Evolutionary conservation across 768 basidiomycete species (phyloP).

Genomic region (Daedaleopsis sinensis): DNA sequence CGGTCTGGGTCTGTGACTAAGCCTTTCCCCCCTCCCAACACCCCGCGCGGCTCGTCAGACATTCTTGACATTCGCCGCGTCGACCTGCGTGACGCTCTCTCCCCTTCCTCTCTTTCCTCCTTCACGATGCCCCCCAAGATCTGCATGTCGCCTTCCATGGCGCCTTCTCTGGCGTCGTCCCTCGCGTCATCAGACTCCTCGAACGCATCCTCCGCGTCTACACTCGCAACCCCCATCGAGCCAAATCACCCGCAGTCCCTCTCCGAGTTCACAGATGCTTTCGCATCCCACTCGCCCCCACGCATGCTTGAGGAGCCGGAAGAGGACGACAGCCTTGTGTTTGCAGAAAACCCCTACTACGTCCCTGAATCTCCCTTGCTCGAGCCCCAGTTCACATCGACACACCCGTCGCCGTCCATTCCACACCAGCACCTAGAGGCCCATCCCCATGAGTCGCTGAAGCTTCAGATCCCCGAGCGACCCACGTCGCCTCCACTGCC

Average conservation of each 20-base stretch:
- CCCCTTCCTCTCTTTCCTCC: slow-evolving; percentile 16
- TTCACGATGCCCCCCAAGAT: slow-evolving; percentile 8
- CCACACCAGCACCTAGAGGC: not conserved
- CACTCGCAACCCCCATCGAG: slow-evolving; percentile 27
- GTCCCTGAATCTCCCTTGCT: slow-evolving; percentile 16
- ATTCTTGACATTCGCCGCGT: slow-evolving; percentile 23
- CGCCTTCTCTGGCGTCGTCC: not conserved
- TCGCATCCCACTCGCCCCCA: slow-evolving; percentile 20
- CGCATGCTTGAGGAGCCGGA: slow-evolving; percentile 12
- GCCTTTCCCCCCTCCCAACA: slow-evolving; percentile 21
- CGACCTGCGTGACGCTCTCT: slow-evolving; percentile 16
- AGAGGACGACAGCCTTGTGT: slow-evolving; percentile 11
- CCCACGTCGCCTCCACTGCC: slow-evolving; percentile 22
- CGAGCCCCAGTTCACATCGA: not conserved
- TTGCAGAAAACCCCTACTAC: slow-evolving; percentile 15
- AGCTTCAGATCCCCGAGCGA: slow-evolving; percentile 15
- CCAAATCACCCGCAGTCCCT: not conserved
- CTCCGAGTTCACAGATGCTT: slow-evolving; percentile 15
- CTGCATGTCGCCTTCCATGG: not conserved
- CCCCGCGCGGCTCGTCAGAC: slow-evolving; percentile 19
- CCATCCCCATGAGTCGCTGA: slow-evolving; percentile 1
- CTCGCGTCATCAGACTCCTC: slow-evolving; percentile 24
- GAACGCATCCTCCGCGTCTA: slow-evolving; percentile 23
- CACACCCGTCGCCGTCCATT: slow-evolving; percentile 10
- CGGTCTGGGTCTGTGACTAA: slow-evolving; percentile 31